Evolutionary conservation across 1,139 yeast genomes (phyloP), one percentile per base, ranked within the genome.

Genomic region (Blastobotrys capitulatus): DNA sequence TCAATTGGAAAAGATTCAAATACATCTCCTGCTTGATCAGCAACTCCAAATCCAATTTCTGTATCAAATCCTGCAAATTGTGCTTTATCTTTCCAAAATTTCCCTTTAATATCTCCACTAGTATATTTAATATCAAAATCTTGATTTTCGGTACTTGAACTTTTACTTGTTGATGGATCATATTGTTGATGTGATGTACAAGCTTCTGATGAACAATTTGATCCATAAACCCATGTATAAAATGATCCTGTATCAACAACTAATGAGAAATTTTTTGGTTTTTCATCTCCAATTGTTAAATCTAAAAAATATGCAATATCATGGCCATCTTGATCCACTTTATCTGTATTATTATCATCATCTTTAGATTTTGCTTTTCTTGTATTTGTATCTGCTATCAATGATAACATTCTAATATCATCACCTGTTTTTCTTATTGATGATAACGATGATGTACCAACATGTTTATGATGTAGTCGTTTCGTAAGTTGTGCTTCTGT

Each of bases 181-280:
- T 68, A 72, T 5, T 62, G 57, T 7, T 57, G 52, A 49, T 72
- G 73, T 36, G 64, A 59, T 2, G 63, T 50, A 60, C 87, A 82
- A 0, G 79, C 72, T 13, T 60, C 54, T 31, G 73, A 71, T 0
- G 67, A 63, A 65, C 87, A 82, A 44, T 74, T 66, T 1, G 70
- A 61, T 46, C 80, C 80, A 60, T 79, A 80, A 2, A 82, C 72
- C 88, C 88, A 82, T 1, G 82, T 64, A 52, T 80, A 76, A 36
- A 82, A 79, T 35, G 84, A 79, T 1, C 86, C 87, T 0, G 88
- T 82, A 61, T 82, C 88, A 26, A 82, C 67, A 16, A 82, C 71
- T 41, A 82, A 66, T 6, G 78, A 77, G 59, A 74, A 80, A 31
- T 67, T 67, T 32, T 64, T 64, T 3, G 6, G 9, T 19, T 48